Percentiles rank a stretch among this genome's conserved stretches.
Evolutionary conservation across 306 rosid genomes (phyloP).

Genomic region (Sesbania bispinosa): DNA sequence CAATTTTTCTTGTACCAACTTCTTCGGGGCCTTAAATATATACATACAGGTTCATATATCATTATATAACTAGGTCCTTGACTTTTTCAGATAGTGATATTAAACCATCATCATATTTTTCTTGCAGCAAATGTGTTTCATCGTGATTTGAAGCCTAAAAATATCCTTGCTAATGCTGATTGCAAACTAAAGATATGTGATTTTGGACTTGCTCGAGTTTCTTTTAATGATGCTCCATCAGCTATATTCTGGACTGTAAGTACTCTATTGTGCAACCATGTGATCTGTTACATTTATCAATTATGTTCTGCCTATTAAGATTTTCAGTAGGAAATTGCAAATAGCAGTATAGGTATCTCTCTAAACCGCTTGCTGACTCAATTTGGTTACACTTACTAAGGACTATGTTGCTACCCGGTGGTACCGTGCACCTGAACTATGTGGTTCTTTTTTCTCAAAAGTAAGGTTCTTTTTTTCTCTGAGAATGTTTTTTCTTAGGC

Average conservation of each 20-base stretch:
- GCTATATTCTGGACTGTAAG: constrained; percentile 98
- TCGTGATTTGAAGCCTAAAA: constrained; percentile 97
- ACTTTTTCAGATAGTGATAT: background rate
- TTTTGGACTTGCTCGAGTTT: constrained; percentile 98
- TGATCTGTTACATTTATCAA: constrained; percentile 5
- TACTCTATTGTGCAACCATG: constrained; percentile 15
- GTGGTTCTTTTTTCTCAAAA: constrained; percentile 97
- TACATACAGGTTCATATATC: constrained; percentile 58
- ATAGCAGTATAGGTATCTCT: background rate
- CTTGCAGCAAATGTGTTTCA: constrained; percentile 93
- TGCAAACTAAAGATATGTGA: constrained; percentile 97
- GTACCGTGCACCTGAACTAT: constrained; percentile 98
- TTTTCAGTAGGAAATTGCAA: constrained; percentile 10
- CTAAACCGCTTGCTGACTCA: constrained; percentile 26
- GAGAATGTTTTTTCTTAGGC: too few relatives aligned
- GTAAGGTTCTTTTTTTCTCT: constrained; percentile 53
- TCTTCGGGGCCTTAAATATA: constrained; percentile 86
- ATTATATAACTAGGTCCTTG: background rate
- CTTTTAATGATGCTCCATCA: constrained; percentile 93
- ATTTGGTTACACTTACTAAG: constrained; percentile 40
- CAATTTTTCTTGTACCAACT: constrained; percentile 94
- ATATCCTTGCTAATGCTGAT: constrained; percentile 96
- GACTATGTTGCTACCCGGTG: constrained; percentile 99
- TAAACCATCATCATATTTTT: background rate
- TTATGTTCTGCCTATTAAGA: background rate